Conservation (phyloP, 2,329 filamentous ascomycete species). For the Nemania serpens region DNA sequence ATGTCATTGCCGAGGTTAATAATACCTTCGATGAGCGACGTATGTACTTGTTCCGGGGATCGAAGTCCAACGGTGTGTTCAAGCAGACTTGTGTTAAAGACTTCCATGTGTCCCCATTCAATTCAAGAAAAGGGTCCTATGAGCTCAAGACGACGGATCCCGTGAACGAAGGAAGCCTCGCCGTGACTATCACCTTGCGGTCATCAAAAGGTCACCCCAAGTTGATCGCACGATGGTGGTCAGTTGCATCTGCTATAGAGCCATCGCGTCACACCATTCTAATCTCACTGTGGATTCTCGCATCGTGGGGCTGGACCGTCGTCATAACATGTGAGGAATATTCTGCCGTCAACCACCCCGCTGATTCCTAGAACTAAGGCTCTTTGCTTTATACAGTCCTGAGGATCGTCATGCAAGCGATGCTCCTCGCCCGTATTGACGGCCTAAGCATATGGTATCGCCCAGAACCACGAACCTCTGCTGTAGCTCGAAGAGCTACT, state of each 20-base stretch:
- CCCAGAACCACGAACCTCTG: not conserved
- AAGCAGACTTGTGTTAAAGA: not conserved
- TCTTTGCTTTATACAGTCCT: not conserved
- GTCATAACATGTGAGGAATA: not conserved
- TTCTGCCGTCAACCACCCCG: too few relatives aligned
- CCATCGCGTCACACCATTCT: not conserved
- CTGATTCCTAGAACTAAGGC: not conserved
- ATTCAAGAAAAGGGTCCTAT: not conserved
- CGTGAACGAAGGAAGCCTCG: not conserved
- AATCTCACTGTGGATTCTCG: not conserved
- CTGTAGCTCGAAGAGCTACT: not conserved
- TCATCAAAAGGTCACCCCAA: not conserved
- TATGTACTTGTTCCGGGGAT: not conserved
- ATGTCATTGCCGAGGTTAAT: not conserved
- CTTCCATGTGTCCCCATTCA: slow-evolving; percentile 4
- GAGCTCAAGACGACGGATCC: not conserved
- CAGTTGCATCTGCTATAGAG: not conserved
- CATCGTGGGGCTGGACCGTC: not conserved
- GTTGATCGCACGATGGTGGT: not conserved
- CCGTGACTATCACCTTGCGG: not conserved
- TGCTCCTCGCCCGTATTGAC: not conserved
- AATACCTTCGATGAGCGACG: not conserved
- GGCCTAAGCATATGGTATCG: not conserved
- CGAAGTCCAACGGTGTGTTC: not conserved
- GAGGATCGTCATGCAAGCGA: not conserved